Evolutionary conservation across 768 basidiomycete genomes (phyloP), one percentile per base, ranked within the genome.

Genomic region (Russula griseocarnosa): DNA sequence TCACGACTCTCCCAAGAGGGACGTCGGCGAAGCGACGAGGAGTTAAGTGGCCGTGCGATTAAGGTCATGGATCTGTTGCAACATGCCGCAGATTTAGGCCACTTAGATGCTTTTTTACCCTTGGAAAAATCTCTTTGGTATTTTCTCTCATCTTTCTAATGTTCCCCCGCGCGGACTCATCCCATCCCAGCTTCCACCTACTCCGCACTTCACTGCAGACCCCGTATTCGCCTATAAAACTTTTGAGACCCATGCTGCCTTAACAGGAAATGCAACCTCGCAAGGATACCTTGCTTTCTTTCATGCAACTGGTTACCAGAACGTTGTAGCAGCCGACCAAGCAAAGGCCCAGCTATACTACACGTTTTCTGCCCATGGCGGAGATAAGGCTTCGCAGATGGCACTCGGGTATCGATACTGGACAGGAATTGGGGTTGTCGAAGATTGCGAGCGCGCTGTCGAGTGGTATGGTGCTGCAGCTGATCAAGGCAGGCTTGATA

Each of bases 361-460:
- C 73, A 97, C 95, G 0, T 98, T 98, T 70, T 87, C 95, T 4
- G 94, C 93, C 1, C 86, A 94, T 56, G 88, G 89, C 2, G 92
- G 89, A 0, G 83, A 94, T 75, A 86, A 86, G 69, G 88, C 90
- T 6, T 90, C 96, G 0, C 87, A 94, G 73, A 94, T 96, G 92
- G 86, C 93, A 2, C 79, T 98, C 36, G 97, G 87, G 0, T 98
- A 96, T 74, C 84, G 94, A 30, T 87, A 95, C 71, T 98, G 94
- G 95, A 87, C 90, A 44, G 97, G 97, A 1, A 97, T 99, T 62
- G 92, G 95, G 13, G 88, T 93, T 0, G 77, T 85, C 58, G 94
- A 98, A 73, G 86, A 87, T 69, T 98, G 97, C 74, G 80, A 86
- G 70, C 79, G 83, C 13, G 92, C 97, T 16, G 76, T 93, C 59